Percentiles rank a stretch among this genome's conserved stretches.
Evolutionary conservation across 768 basidiomycete species (phyloP).

Genomic region (Leucogyrophana mollusca): DNA sequence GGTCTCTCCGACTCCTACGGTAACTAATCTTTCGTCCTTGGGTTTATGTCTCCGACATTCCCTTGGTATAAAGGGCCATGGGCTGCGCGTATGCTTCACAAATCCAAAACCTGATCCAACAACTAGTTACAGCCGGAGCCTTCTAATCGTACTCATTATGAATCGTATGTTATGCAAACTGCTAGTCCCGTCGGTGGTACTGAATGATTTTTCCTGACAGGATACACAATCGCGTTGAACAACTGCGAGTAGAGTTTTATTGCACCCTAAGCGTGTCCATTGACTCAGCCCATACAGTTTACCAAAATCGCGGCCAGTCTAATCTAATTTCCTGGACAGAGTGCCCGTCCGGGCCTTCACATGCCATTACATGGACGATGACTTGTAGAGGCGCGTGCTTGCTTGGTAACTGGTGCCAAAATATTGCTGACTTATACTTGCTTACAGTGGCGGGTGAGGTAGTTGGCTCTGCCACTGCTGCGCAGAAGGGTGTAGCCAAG

Average conservation of each 20-base stretch:
- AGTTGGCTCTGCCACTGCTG: slow-evolving; percentile 45
- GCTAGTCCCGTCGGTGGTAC: too few species aligned
- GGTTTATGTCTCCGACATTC: too few species aligned
- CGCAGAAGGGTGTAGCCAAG: slow-evolving; percentile 45
- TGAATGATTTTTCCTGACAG: slow-evolving; percentile 23
- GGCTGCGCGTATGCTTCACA: too few species aligned
- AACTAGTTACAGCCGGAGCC: too few species aligned
- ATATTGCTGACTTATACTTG: slow-evolving; percentile 3
- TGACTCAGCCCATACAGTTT: slow-evolving; percentile 24
- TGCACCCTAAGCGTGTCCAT: neutral
- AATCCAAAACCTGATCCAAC: too few species aligned
- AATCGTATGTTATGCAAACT: too few species aligned
- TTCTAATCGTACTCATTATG: too few species aligned
- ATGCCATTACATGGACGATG: slow-evolving; percentile 48
- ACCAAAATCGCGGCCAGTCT: slow-evolving; percentile 30
- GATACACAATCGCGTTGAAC: slow-evolving; percentile 35
- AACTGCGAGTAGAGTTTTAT: slow-evolving; percentile 41
- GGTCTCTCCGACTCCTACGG: too few species aligned
- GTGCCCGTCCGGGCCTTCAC: slow-evolving; percentile 36
- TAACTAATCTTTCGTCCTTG: too few species aligned
- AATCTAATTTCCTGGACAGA: slow-evolving; percentile 43
- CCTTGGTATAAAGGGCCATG: too few species aligned
- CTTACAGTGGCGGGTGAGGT: slow-evolving; percentile 44
- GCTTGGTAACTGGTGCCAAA: neutral
- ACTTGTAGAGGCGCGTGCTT: slow-evolving; percentile 52